Evolutionary conservation across 495 filamentous ascomycete species (phyloP), one percentile per base, ranked within the genome.

Genomic region (Trichoderma virens): DNA sequence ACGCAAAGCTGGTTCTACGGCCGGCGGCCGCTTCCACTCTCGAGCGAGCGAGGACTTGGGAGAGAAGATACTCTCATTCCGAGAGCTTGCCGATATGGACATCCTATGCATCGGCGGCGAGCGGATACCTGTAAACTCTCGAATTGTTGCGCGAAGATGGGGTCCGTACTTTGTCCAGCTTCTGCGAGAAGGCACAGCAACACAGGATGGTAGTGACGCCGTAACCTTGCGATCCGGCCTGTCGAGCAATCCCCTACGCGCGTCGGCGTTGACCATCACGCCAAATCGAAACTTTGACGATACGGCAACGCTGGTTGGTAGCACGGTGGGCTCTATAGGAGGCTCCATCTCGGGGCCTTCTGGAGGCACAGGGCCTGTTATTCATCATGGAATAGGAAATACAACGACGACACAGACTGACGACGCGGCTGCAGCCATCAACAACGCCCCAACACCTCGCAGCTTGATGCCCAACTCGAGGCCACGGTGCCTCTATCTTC

Each of bases 1-100:
- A 25, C 83, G 85, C 34, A 81, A 88, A 64, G 75, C 83, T 13
- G 85, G 86, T 51, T 80, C 85, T 72, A 87, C 84, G 6, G 86
- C 86, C 16, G 87, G 88, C 60, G 91, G 91, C 7, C 82, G 91
- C 38, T 74, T 70, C 6, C 79, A 82, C 68, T 89, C 87, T 18
- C 77, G 79, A 6, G 87, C 89, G 11, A 91, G 94, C 0, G 86
- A 92, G 62, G 91, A 96, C 32, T 79, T 98, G 2, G 94, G 94
- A n/a, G 84, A 86, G 66, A 82, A 89, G 68, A 89, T 91, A 0
- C 80, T 96, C 51, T 82, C 80, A 13, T 75, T 96, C 69, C 85
- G 87, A 25, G 94, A 97, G 71, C 78, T 98, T 67, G 85, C 92
- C n/a, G 94, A 98, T 66, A 98, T 98, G 94, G 94, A 98, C 70